Evolutionary conservation across 345 rosid species (phyloP), one percentile per base, ranked within the genome.

Genomic region (Dimocarpus longan): DNA sequence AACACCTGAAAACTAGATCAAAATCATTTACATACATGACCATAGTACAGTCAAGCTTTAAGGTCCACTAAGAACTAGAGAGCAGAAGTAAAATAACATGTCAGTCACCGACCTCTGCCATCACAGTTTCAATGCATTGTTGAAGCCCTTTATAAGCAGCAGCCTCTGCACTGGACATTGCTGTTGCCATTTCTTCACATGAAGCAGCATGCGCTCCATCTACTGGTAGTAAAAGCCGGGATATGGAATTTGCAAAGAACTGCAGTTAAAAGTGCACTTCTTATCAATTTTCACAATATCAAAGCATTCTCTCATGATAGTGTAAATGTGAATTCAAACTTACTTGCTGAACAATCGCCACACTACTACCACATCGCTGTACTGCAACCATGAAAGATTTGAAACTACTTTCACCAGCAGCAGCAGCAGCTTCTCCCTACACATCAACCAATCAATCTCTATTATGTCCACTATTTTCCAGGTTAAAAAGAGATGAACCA

Each of bases 121-220:
- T 93, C 81, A 97, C 98, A 85, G 99, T 97, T 87, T 97, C 99
- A 80, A 94, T 97, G 89, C 99, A 96, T 80, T 91, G 98, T 79
- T 94, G 99, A 82, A 96, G 98, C 86, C 99, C 99, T 86, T 91
- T 96, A 85, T 94, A 91, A 78, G 98, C 98, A 86, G 99, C 98
- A 83, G 88, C 85, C 85, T 96, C 99, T n/a, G 99, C 99, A 82
- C 92, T 93, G 76, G 98, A 90, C 93, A 96, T 89, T 77, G 99
- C 97, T 40, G 93, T 86, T 64, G 98, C 93, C 99, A 96, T 96
- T 91, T 96, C 98, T 92, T 96, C 99, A 77, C 98, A 94, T 63
- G 98, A 91, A 85, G 98, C 92, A 80, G 98, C 95, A 87, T 96
- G 98, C 66, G 99, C 98, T 78, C 98, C 98, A 79, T 97, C 99